A percentile compares a stretch with the other conserved stretches of the same genome.
Conservation (phyloP, 1,139 yeast species). For the Diutina scorzettiae region DNA sequence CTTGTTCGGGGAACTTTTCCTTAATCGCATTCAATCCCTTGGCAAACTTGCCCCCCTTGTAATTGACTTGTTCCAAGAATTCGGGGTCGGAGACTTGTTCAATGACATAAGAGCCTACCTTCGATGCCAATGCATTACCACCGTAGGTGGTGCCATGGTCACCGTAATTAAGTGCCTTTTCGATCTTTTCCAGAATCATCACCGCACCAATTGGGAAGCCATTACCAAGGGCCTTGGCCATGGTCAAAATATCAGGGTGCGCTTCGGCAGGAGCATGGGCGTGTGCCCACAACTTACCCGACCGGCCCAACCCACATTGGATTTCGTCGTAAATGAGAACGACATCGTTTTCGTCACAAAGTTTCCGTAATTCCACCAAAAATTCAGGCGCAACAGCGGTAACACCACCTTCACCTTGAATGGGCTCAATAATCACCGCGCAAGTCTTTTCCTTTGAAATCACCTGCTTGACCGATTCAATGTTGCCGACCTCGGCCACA, state of each 20-base stretch:
- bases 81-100: slow-evolving; percentile 48
- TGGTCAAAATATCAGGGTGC: slow-evolving; percentile 87
- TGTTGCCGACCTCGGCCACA: slow-evolving; percentile 48
- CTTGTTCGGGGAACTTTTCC: slow-evolving; percentile 43
- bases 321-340: slow-evolving; percentile 86
- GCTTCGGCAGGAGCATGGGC: slow-evolving; percentile 62
- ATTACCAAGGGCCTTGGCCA: slow-evolving; percentile 94
- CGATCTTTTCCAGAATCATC: slow-evolving; percentile 71
- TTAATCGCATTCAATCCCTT: slow-evolving; percentile 40
- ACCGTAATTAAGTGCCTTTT: slow-evolving; percentile 63
- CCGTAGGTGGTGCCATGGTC: slow-evolving; percentile 98
- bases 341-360: slow-evolving; percentile 63
- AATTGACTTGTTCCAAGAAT: slow-evolving; percentile 47
- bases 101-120: slow-evolving; percentile 68
- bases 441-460: slow-evolving; percentile 64
- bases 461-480: slow-evolving; percentile 42
- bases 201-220: slow-evolving; percentile 98
- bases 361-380: slow-evolving; percentile 48
- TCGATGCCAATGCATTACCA: slow-evolving; percentile 87
- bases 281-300: slow-evolving; percentile 94
- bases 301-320: slow-evolving; percentile 91
- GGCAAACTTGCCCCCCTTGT: slow-evolving; percentile 44
- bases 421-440: slow-evolving; percentile 90
- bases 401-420: slow-evolving; percentile 97
- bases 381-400: slow-evolving; percentile 55